Evolutionary conservation across 768 basidiomycete species (phyloP), one percentile per base, ranked within the genome.

Genomic region (Fibroporia radiculosa): DNA sequence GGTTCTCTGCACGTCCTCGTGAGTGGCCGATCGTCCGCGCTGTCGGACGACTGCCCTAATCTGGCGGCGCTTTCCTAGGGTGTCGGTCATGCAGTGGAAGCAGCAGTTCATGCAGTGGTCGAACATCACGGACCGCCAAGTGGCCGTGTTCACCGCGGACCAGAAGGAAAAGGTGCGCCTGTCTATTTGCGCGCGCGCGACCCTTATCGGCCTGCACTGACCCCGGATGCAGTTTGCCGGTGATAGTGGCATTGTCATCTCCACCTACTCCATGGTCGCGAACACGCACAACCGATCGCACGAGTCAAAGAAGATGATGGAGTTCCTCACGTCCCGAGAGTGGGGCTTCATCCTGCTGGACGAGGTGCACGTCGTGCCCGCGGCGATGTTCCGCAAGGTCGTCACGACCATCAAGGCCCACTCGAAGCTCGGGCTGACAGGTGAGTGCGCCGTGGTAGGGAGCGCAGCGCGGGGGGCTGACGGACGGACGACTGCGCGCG

Each of bases 241-340:
- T 18, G 93, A 95, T 35, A 92, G 95, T 51, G 96, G 96, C 27
- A 97, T 99, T 50, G 93, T 99, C 25, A 86, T 99, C 20, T 98
- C 95, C 25, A 98, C 96, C 10, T 99, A 99, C 62, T 97, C 95
- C 3, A 99, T 99, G 96, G 93, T 99, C 41, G 95, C 96, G 24
- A 97, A 97, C 62, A 96, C 92, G 2, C 89, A 93, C 58, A 96
- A 97, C 62, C 80, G 96, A 53, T 96, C 96, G n/a, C 92, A 98
- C 61, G 93, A 95, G 59, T 89, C 96, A 14, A 93, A 96, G 70
- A 96, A 98, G 71, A 97, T 98, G 90, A 99, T 99, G 96, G 93
- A 99, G 54, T 99, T 98, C 60, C 64, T 99, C 35, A 91, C 91
- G 23, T 93, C 91, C n/a, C 73, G 95, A 43, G 96, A 99, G 65